These are phyloP conservation scores for Byssoonygena ceratinophila DNA, from an alignment of 2,329 filamentous ascomycete genomes.

Conservation along the genomic window DNA sequence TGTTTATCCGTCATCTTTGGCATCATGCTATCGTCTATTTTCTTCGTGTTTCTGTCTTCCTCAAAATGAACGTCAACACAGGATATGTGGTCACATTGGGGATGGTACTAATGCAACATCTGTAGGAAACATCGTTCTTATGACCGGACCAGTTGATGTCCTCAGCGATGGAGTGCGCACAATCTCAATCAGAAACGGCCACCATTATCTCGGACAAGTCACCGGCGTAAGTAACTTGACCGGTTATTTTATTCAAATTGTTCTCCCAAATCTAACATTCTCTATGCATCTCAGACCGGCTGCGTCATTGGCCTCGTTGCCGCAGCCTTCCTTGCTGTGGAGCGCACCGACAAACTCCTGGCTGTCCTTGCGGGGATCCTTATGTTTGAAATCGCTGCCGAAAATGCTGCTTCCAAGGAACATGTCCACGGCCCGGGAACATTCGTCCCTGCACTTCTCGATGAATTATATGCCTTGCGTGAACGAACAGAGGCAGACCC, in stretches of 20 bases:
- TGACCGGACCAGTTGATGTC: slow-evolving; percentile 71
- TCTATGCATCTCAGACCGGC: slow-evolving; percentile 47
- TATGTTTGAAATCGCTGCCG: slow-evolving; percentile 68
- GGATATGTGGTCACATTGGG: too few species aligned
- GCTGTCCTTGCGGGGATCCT: slow-evolving; percentile 63
- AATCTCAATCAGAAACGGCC: slow-evolving; percentile 63
- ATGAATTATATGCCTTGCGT: slow-evolving; percentile 49
- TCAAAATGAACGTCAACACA: not conserved
- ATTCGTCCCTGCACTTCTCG: slow-evolving; percentile 76
- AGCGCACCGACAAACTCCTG: slow-evolving; percentile 54
- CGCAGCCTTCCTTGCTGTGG: slow-evolving; percentile 60
- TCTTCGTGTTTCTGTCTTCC: not conserved
- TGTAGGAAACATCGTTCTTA: slow-evolving; percentile 54
- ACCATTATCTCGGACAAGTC: slow-evolving; percentile 44
- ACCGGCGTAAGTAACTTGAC: slow-evolving; percentile 31
- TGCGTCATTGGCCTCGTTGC: slow-evolving; percentile 77
- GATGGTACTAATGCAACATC: not conserved
- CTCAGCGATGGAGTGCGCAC: slow-evolving; percentile 63
- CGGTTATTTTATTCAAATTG: not conserved
- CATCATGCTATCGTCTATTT: not conserved
- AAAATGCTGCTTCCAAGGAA: slow-evolving; percentile 47
- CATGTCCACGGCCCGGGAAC: slow-evolving; percentile 70
- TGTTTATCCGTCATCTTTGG: not conserved
- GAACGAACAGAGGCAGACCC: slow-evolving; percentile 14
- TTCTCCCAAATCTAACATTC: not conserved